Evolutionary conservation across 805 yeast species (phyloP), one percentile per base, ranked within the genome.

Genomic region (Yarrowia yakushimensis): DNA sequence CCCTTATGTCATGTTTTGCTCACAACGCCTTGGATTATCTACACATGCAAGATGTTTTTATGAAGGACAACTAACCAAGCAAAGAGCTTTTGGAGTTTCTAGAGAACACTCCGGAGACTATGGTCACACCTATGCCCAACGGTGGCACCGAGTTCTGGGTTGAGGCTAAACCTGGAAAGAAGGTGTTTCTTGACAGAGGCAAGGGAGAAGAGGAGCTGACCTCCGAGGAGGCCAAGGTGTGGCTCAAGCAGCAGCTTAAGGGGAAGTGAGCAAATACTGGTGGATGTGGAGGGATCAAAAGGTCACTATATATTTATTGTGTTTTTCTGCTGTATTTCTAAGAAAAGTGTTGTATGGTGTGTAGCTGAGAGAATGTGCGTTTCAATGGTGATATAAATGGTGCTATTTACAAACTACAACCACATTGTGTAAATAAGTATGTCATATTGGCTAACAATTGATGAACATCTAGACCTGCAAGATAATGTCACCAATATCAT

Each of bases 131-230:
- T 18, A 46, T 60, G 57, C 50, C 42, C 13, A 31, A 60, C 25
- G 63, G 63, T 2, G 63, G 63, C 18, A 31, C 25, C 63, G 63
- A 60, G 22, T 60, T 60, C 61, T 60, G 63, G 63, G 63, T 60
- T 20, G 37, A 60, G 27, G 33, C 63, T 17, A 60, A 50, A 33
- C 59, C 59, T 11, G 50, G 60, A 10, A 43, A 57, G 25, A 52
- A n/a, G 27, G 59, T 52, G 17, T 52, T 34, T 17, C 33, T 52
- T 7, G 59, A 52, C 18, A 13, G 59, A 52, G 59, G 59, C 12
- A 34, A 52, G 12, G 59, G 59, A 22, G 59, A 52, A 13, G 59
- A 52, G 43, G 59, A 52, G 34, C 18, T 52, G 43, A 25, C 31
- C 4, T 43, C 36, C 13, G 59, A 52, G 22, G 59, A 52, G 43